phyloP scores from a whole-genome alignment of 2,329 filamentous ascomycete genomes.

The Biscogniauxia sp. region DNA sequence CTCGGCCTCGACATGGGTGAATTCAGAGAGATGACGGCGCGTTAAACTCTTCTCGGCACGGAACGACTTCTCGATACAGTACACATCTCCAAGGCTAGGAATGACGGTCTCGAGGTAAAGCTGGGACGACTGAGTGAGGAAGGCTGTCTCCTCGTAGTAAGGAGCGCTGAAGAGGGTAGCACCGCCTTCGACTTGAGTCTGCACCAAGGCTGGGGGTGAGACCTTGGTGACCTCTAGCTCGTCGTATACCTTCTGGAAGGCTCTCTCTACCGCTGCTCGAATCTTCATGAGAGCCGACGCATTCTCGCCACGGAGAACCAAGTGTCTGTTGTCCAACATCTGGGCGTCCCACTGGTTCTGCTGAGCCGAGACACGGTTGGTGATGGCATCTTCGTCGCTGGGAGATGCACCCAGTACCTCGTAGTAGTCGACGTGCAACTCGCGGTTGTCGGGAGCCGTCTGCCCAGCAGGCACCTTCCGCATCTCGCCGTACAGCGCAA shows the following conservation, averaged over 20 bases:
- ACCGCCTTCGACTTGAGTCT: constrained; percentile 92
- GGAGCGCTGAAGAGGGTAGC: constrained; percentile 85
- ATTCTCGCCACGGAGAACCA: constrained; percentile 80
- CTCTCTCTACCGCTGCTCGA: constrained; percentile 74
- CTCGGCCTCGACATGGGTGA: constrained; percentile 95
- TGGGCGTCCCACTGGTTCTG: constrained; percentile 56
- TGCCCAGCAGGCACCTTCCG: constrained; percentile 74
- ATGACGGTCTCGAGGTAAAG: constrained; percentile 95
- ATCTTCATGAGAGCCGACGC: constrained; percentile 86
- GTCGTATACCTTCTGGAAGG: constrained; percentile 77
- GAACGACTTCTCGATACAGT: constrained; percentile 98
- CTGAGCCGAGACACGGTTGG: constrained; percentile 62
- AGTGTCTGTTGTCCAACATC: constrained; percentile 78
- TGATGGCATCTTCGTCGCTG: constrained; percentile 86
- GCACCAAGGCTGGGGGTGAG: constrained; percentile 84
- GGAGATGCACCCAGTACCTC: constrained; percentile 75
- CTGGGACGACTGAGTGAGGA: constrained; percentile 94
- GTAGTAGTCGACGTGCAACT: constrained; percentile 89
- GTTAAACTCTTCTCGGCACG: constrained; percentile 95
- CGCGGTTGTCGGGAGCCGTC: constrained; percentile 78
- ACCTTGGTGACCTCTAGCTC: constrained; percentile 79
- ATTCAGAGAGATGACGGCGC: constrained; percentile 89
- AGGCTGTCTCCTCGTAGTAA: constrained; percentile 88
- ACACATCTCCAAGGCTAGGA: constrained; percentile 88
- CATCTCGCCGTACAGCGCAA: constrained; percentile 82